Evolutionary conservation across 345 rosid genomes (phyloP), one percentile per base, ranked within the genome.

Genomic region (Eucalyptus fibrosa): DNA sequence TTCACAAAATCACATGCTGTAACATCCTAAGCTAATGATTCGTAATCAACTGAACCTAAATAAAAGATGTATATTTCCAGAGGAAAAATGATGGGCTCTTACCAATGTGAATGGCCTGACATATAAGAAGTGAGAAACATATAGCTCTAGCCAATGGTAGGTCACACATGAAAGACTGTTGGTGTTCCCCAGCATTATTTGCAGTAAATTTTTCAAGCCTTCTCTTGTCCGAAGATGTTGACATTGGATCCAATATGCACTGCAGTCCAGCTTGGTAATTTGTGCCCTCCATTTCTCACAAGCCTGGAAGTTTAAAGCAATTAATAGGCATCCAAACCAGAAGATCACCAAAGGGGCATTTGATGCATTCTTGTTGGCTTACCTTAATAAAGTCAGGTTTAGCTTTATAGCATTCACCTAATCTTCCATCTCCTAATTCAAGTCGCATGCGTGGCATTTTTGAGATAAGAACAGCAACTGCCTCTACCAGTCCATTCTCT

Each of bases 241-340:
- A 93, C 99, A 97, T 89, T 94, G 96, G 92, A 95, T 89, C 99
- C 99, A 97, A 92, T 88, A 97, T 92, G 96, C 93, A 94, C 97
- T 96, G 91, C 96, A 94, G 87, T 95, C 98, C 93, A 97, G 91
- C 92, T 97, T 97, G 80, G 94, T 94, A 90, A 97, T 94, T 90
- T 95, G 98, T 88, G 94, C n/a, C 88, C 97, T 97, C 99, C 99
- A 97, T 92, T 91, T 97, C 92, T 97, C 99, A 97, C 99, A 97
- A 80, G 98, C 97, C 99, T 97, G 89, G 88, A 86, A 56, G 90
- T 89, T 59, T 42, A 90, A 60, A 86, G 40, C 65, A 86, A 90
- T 44, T 72, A 50, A 24, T 4, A 59, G 44, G 49, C 44, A 90
- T 26, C 30, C 83, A 80, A 32, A 86, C 69, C 16, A 82, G 89